Conservation (phyloP, 108 stramenopile species). For the Skeletonema menzelii region DNA sequence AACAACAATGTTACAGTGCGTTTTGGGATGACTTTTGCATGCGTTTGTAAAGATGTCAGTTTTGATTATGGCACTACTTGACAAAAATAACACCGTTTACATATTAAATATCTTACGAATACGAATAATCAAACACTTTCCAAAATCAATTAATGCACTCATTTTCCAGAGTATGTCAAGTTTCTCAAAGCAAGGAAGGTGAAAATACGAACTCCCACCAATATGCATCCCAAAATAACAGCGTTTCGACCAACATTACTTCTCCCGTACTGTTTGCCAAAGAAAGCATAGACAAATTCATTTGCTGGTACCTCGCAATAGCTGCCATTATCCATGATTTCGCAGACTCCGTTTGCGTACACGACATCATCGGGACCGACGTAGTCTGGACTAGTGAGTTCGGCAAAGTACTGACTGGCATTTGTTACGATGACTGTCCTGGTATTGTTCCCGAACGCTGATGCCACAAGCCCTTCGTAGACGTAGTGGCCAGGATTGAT, state of each 20-base stretch:
- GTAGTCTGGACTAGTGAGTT: conserved; percentile 25
- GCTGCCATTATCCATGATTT: conserved; percentile 4
- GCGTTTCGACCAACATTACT: conserved; percentile 43
- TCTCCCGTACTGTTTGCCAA: conserved; percentile 56
- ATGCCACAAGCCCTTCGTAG: conserved; percentile 67
- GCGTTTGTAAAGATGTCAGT: too few species aligned
- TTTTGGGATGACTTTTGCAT: too few species aligned
- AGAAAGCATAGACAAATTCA: conserved; percentile 63
- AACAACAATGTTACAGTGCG: too few species aligned
- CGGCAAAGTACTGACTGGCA: conserved; percentile 55
- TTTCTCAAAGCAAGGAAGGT: conserved; percentile 61
- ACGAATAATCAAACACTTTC: too few species aligned
- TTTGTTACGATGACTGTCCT: conserved; percentile 44
- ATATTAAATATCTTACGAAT: too few species aligned
- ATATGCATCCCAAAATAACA: conserved; percentile 49
- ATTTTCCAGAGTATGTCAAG: conserved; percentile 46
- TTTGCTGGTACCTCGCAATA: conserved; percentile 41
- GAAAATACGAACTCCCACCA: conserved; percentile 49
- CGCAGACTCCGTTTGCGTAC: conserved; percentile 10
- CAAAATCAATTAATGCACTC: neutral
- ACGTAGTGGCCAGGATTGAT: conserved; percentile 80
- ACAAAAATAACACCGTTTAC: too few species aligned
- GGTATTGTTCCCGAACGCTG: conserved; percentile 50
- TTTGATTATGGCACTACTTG: too few species aligned
- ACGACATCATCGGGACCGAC: neutral